Conservation (phyloP, 129 eudicot genomes). For the Tagetes erecta region DNA sequence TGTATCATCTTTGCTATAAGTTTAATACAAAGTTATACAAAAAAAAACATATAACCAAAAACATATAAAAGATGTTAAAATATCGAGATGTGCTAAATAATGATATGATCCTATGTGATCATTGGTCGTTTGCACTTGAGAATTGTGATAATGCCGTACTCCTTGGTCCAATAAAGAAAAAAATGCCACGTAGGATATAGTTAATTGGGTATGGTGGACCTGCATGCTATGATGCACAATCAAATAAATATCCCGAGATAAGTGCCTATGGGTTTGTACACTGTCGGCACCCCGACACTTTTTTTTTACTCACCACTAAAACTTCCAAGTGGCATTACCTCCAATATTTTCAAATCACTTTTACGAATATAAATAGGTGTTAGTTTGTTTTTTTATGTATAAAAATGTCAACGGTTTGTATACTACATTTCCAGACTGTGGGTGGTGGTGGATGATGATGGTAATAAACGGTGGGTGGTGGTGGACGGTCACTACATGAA, state of each 20-base stretch:
- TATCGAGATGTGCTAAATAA: too few species aligned
- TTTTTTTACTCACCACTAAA: conserved; percentile 19
- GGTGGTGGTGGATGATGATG: too few species aligned
- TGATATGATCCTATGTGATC: too few species aligned
- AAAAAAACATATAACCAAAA: too few species aligned
- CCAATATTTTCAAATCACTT: not conserved
- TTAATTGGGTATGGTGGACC: conserved; percentile 23
- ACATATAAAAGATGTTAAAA: too few species aligned
- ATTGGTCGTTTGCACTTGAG: not conserved
- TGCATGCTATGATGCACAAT: conserved; percentile 24
- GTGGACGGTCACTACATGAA: too few species aligned
- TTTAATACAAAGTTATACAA: too few species aligned
- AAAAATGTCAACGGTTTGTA: too few species aligned
- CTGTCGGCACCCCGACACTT: conserved; percentile 32
- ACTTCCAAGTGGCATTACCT: conserved; percentile 17
- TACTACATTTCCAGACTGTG: too few species aligned
- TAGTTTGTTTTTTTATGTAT: not conserved
- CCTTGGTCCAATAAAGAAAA: conserved; percentile 1
- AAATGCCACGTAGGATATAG: conserved; percentile 24
- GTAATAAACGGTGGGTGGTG: too few species aligned
- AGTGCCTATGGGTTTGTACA: not conserved
- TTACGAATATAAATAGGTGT: too few species aligned
- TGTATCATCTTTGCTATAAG: too few species aligned
- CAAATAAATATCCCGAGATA: conserved; percentile 12
- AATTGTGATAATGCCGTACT: conserved; percentile 16